These are phyloP conservation scores for Euphorbia corollata DNA, from an alignment of 441 rosid species.

Conservation along the genomic window DNA sequence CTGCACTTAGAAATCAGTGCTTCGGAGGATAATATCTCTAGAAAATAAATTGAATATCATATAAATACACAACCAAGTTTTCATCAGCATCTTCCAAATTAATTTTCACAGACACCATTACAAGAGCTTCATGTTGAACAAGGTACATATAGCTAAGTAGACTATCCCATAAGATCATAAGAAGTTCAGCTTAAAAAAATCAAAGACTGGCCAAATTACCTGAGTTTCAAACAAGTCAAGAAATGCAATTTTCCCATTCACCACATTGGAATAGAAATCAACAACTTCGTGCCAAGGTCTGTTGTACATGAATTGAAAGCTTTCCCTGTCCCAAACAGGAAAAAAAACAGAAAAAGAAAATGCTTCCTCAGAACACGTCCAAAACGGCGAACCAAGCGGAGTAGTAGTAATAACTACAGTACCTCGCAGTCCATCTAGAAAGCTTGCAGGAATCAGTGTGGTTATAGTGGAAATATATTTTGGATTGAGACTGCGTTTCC, in stretches of 20 bases:
- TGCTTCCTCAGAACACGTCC: neutral
- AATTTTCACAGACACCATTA: neutral
- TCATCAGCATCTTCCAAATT: neutral
- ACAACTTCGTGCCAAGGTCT: conserved; percentile 73
- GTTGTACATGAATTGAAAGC: conserved; percentile 56
- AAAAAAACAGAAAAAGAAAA: neutral
- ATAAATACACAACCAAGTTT: neutral
- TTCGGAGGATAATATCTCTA: neutral
- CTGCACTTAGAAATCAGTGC: neutral
- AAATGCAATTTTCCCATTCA: conserved; percentile 39
- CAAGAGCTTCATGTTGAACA: neutral
- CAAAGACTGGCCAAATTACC: conserved; percentile 20
- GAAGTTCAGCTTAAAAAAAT: no score
- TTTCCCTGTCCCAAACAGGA: conserved; percentile 37
- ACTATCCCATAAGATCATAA: no score
- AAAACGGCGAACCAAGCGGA: neutral
- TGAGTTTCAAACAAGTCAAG: conserved; percentile 39
- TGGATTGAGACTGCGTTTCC: conserved; percentile 12
- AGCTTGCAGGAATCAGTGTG: conserved; percentile 62
- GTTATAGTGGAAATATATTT: conserved; percentile 49
- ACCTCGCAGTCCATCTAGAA: conserved; percentile 73
- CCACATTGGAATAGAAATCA: conserved; percentile 56
- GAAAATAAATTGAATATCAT: neutral
- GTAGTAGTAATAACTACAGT: neutral
- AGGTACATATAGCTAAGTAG: no score